Percentiles rank a stretch among this genome's conserved stretches.
These are phyloP conservation scores for Trametes cingulata DNA, from an alignment of 768 basidiomycete genomes.

Conservation along the genomic window DNA sequence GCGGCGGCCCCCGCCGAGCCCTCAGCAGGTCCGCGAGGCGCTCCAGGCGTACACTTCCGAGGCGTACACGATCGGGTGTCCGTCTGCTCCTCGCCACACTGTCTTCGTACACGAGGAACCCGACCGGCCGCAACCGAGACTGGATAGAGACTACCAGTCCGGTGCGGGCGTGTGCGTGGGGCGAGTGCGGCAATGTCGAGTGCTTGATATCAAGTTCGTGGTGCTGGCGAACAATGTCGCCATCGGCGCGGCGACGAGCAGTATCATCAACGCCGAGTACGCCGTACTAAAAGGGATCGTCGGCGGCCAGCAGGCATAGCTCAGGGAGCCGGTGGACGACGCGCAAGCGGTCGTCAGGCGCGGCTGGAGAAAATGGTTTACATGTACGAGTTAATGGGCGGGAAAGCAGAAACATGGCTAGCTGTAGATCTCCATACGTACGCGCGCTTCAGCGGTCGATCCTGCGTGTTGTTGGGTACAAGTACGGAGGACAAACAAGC, in stretches of 20 bases:
- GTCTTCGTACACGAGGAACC: slow-evolving; percentile 91
- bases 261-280: slow-evolving; percentile 96
- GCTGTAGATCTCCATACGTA: slow-evolving; percentile 6
- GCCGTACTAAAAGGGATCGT: slow-evolving; percentile 77
- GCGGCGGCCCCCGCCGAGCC: slow-evolving; percentile 75
- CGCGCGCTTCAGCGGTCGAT: not conserved
- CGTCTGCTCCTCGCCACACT: slow-evolving; percentile 81
- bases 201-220: slow-evolving; percentile 95
- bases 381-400: slow-evolving; percentile 22
- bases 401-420: slow-evolving; percentile 15
- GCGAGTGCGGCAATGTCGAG: slow-evolving; percentile 84
- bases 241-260: slow-evolving; percentile 95
- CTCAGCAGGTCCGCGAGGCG: slow-evolving; percentile 86
- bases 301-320: slow-evolving; percentile 12
- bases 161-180: slow-evolving; percentile 93
- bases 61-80: slow-evolving; percentile 73
- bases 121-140: slow-evolving; percentile 90
- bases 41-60: slow-evolving; percentile 73
- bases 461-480: not conserved
- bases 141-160: slow-evolving; percentile 87
- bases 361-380: slow-evolving; percentile 15
- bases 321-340: not conserved
- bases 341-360: not conserved
- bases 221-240: slow-evolving; percentile 91
- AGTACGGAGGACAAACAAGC: not conserved